Conservation (phyloP, 768 basidiomycete genomes). For the Rhizopogon vesiculosus region DNA sequence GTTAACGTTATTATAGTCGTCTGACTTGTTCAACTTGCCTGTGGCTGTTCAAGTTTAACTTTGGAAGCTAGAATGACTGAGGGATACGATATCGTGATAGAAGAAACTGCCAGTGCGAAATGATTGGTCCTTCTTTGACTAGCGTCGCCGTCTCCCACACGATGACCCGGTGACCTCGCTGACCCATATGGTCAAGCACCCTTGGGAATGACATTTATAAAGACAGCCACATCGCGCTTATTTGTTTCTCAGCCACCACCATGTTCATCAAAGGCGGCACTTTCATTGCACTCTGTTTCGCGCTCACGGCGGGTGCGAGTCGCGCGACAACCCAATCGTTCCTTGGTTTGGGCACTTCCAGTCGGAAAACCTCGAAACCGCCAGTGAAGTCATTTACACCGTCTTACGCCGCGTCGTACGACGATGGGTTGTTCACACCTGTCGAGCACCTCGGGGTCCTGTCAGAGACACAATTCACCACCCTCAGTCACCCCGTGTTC, state of each 20-base stretch:
- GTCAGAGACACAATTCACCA: conserved; percentile 30
- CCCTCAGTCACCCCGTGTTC: conserved; percentile 38
- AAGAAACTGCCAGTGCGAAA: neutral
- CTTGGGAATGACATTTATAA: neutral
- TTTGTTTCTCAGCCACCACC: neutral
- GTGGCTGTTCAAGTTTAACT: neutral
- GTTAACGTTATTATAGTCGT: too few relatives aligned
- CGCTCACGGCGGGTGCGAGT: conserved; percentile 2
- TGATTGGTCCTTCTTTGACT: neutral
- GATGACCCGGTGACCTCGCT: neutral
- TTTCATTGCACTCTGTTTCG: neutral
- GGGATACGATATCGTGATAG: neutral
- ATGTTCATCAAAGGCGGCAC: neutral
- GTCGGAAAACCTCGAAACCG: neutral
- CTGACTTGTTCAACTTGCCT: too few relatives aligned
- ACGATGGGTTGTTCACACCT: conserved; percentile 30
- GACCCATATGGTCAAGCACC: neutral
- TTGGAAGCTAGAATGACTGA: too few relatives aligned
- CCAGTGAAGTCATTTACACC: conserved; percentile 1
- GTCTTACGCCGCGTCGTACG: conserved; percentile 12
- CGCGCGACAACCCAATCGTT: conserved; percentile 17
- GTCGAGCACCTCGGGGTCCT: conserved; percentile 24
- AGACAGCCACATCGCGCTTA: too few relatives aligned
- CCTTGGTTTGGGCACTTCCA: conserved; percentile 5
- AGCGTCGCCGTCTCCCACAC: neutral